Evolutionary conservation across 192 early-diverging fungal species (phyloP), one percentile per base, ranked within the genome.

Genomic region (Coemansia sp.): DNA sequence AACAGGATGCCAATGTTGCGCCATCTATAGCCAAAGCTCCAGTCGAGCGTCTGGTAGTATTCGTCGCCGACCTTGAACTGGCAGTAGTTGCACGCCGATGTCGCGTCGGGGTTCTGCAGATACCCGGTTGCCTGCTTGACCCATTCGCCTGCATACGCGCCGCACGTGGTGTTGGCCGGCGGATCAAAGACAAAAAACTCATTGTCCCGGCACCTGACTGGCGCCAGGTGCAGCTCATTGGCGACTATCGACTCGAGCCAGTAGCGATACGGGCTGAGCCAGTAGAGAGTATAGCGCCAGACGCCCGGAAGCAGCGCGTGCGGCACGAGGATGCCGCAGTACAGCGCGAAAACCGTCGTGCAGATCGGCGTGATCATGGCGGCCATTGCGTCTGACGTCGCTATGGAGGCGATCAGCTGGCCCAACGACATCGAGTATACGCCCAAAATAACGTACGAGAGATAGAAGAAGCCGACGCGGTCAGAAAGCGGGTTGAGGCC

Each of bases 1-100:
- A 82, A 59, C 44, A 92, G 49, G 40, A 91, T 87, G 24, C 85
- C 84, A 65, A 87, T 68, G 63, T 91, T 89, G 60, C 88, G 83
- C 87, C 87, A 92, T 22, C 80, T 81, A 62, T 91, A 45, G 11
- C 24, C 71, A 52, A 73, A 84, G 51, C 49, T 55, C 86, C 88
- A 85, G 25, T 67, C 80, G 33, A 85, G 70, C 6, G 57, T 49
- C 0, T 44, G 25, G 19, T 76, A 87, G 58, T 80, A 89, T 22
- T 90, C 82, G 24, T 89, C 69, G 9, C 85, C 88, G 16, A 63
- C 53, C 16, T 56, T 67, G 54, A 82, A 87, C 1, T 65, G 53
- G 54, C 89, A 92, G 62, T 88, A 92, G 31, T 84, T 63, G 65
- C 91, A 92, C 2, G 24, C 44, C 10, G 60, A 43, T 5, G 82